phyloP scores from a whole-genome alignment of 805 yeast genomes.

The Metschnikowia cerradonensis region DNA sequence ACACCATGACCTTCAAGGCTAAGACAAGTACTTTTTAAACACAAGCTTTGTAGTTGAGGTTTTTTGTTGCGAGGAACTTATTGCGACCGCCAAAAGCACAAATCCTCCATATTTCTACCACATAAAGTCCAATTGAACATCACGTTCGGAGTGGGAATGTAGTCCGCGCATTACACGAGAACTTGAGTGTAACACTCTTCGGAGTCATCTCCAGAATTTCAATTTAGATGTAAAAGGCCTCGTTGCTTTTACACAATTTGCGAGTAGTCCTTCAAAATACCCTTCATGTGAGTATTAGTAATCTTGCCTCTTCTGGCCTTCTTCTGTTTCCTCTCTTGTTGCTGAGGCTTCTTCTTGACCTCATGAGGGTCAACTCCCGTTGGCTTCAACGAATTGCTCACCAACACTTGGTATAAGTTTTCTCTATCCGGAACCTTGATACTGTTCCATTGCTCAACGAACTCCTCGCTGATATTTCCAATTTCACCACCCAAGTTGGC shows the following conservation, averaged over 20 bases:
- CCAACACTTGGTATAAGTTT: slow-evolving; percentile 72
- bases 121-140: background rate
- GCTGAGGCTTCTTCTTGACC: slow-evolving; percentile 60
- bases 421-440: slow-evolving; percentile 78
- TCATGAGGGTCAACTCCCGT: slow-evolving; percentile 97
- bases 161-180: background rate
- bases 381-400: slow-evolving; percentile 88
- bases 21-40: background rate
- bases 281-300: slow-evolving; percentile 95
- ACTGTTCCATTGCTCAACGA: slow-evolving; percentile 73
- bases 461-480: slow-evolving; percentile 72
- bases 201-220: background rate
- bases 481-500: slow-evolving; percentile 74
- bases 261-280: slow-evolving; percentile 82
- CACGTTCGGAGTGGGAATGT: background rate
- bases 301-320: slow-evolving; percentile 90
- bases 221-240: background rate
- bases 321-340: slow-evolving; percentile 72
- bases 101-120: background rate
- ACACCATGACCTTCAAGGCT: background rate
- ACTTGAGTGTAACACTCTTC: background rate
- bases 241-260: slow-evolving; percentile 26
- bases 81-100: background rate
- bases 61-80: background rate
- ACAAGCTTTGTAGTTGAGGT: background rate